These are phyloP conservation scores for Thraustochytrium striatum DNA, from an alignment of 352 stramenopile species.

Conservation along the genomic window DNA sequence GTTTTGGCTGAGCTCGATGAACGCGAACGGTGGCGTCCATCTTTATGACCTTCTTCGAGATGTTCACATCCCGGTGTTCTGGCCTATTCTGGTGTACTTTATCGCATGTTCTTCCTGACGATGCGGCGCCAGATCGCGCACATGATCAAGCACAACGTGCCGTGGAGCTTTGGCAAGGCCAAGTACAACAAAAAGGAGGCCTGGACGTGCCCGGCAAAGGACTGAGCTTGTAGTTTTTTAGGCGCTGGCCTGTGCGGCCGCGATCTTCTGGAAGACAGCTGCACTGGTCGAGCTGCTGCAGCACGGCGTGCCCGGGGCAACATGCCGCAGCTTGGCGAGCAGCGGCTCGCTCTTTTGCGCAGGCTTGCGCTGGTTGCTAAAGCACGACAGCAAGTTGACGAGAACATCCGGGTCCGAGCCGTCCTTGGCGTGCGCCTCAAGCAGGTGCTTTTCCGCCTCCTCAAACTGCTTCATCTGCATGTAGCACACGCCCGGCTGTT, in stretches of 20 bases:
- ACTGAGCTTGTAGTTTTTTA: background rate
- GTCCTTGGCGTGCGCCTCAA: constrained; percentile 16
- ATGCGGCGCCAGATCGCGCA: constrained; percentile 99
- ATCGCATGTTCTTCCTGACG: constrained; percentile 94
- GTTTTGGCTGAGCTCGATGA: constrained; percentile 77
- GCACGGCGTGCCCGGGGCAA: background rate
- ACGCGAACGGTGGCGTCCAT: constrained; percentile 82
- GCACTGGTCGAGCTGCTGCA: constrained; percentile 18
- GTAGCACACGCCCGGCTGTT: constrained; percentile 12
- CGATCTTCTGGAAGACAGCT: background rate
- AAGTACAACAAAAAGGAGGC: constrained; percentile 79
- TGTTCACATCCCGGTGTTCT: constrained; percentile 99
- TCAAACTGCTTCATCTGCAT: constrained; percentile 45
- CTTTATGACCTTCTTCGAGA: constrained; percentile 94
- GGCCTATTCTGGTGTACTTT: constrained; percentile 99
- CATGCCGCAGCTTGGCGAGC: background rate
- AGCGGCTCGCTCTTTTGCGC: background rate
- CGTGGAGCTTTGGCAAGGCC: constrained; percentile 89
- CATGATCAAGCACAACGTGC: constrained; percentile 99
- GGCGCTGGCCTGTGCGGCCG: background rate
- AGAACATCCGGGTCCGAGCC: constrained; percentile 17
- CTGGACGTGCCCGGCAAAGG: background rate
- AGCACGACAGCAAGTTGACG: constrained; percentile 18
- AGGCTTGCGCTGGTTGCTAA: constrained; percentile 11
- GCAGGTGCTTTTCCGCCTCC: constrained; percentile 27